Evolutionary conservation across 169 alveolate species (phyloP), one percentile per base, ranked within the genome.

Genomic region (Cryptosporidium felis): DNA sequence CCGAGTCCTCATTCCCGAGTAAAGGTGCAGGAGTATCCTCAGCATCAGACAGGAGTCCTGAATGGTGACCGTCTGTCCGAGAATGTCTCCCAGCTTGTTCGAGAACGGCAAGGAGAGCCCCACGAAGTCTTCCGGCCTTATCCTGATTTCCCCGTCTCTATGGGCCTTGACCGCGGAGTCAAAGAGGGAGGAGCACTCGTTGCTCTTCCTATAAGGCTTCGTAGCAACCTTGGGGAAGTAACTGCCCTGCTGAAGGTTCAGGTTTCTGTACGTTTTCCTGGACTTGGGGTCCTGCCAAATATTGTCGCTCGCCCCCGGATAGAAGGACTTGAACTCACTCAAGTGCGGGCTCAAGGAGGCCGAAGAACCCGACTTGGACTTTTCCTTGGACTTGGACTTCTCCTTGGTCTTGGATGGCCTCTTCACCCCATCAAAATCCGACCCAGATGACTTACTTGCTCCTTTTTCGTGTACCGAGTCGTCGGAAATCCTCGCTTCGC

Each of bases 1-100:
- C 26, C 85, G 51, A 3, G 85, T 74, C 30, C 85, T 74, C 85
- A 74, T 74, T 34, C 85, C 85, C 16, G 67, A 49, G 16, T 74
- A 74, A 4, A 74, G 23, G 21, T 74, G 85, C 8, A 74, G 32
- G 5, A 74, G n/a, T 5, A 74, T 74, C 18, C 85, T 49, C 45
- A 74, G 23, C 85, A 74, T 74, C 5, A 74, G 18, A 16, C 85
- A 74, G 18, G 74, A 30, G 3, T 74, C 85, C 23, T 74, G 85
- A 1, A 74, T 16, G 10, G 45, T 38, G 2, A 74, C 67, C 36
- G 32, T 40, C 56, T 74, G 85, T 6, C 58, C 59, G n/a, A 74
- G 66, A 26, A 74, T 42, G 3, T 74, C 85, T 32, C 85, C 14
- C 12, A 74, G 42, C 16, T 26, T 53, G 12, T 23, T 26, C n/a